A percentile compares a stretch with the other conserved stretches of the same genome.
phyloP scores from a whole-genome alignment of 805 yeast species.

The Teunomyces lycoperdinae region DNA sequence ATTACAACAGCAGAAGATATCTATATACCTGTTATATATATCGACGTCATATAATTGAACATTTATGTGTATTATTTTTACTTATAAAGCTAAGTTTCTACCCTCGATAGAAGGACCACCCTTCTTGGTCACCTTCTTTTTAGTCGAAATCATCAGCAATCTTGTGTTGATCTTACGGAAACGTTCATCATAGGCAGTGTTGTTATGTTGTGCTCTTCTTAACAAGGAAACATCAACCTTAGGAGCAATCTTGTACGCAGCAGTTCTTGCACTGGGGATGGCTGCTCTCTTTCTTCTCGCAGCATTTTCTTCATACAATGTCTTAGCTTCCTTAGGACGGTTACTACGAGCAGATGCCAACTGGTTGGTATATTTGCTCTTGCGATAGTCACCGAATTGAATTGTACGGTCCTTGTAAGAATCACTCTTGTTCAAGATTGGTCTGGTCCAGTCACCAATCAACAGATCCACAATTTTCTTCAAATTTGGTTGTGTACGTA shows the following conservation, averaged over 20 bases:
- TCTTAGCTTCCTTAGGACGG: slow-evolving; percentile 41
- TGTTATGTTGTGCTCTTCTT: slow-evolving; percentile 43
- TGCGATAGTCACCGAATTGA: slow-evolving; percentile 65
- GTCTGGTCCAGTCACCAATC: slow-evolving; percentile 97
- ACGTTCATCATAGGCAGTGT: slow-evolving; percentile 66
- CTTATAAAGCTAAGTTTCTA: slow-evolving; percentile 46
- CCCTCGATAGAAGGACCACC: slow-evolving; percentile 83
- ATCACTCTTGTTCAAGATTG: slow-evolving; percentile 93
- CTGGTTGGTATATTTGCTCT: slow-evolving; percentile 47
- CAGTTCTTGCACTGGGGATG: slow-evolving; percentile 86
- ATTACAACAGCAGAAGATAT: slow-evolving; percentile 3
- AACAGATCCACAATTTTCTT: slow-evolving; percentile 87
- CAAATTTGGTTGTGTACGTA: slow-evolving; percentile 81
- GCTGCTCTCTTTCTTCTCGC: slow-evolving; percentile 92
- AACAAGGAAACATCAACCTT: slow-evolving; percentile 55
- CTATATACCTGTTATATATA: slow-evolving; percentile 13
- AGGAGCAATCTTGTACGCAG: slow-evolving; percentile 90
- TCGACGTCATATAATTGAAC: slow-evolving; percentile 3
- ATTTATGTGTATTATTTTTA: slow-evolving; percentile 4
- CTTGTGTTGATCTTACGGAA: slow-evolving; percentile 73
- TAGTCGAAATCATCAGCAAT: slow-evolving; percentile 45
- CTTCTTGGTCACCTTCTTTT: slow-evolving; percentile 52
- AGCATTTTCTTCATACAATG: slow-evolving; percentile 86
- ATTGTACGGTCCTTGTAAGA: slow-evolving; percentile 86
- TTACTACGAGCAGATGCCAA: slow-evolving; percentile 31